phyloP scores from a whole-genome alignment of 2,329 filamentous ascomycete genomes.

The Fusarium paranaense region DNA sequence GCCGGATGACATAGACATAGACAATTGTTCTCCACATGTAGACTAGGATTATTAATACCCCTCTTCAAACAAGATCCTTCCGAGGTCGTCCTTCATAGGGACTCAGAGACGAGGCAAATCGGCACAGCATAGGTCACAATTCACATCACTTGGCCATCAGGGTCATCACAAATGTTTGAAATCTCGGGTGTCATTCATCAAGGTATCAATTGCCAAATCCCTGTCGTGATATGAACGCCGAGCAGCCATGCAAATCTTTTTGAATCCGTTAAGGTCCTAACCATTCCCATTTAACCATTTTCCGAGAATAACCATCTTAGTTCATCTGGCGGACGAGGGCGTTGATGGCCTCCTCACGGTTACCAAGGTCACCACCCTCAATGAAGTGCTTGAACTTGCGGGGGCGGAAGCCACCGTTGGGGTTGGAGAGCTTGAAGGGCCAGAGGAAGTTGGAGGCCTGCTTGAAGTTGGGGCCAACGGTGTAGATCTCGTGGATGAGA shows the following conservation, averaged over 20 bases:
- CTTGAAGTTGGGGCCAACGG: constrained; percentile 99
- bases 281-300: constrained; percentile 43
- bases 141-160: neutral
- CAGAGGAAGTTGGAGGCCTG: constrained; percentile 99
- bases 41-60: constrained; percentile 35
- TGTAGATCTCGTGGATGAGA: constrained; percentile 99
- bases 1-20: constrained; percentile 19
- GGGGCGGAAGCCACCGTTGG: constrained; percentile 93
- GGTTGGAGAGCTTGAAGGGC: constrained; percentile 99
- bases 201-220: constrained; percentile 54
- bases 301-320: constrained; percentile 62
- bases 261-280: constrained; percentile 44
- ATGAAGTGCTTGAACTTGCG: constrained; percentile 99
- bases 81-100: neutral
- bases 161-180: constrained; percentile 43
- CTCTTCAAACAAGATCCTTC: constrained; percentile 12
- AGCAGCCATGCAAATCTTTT: constrained; percentile 52
- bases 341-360: constrained; percentile 99
- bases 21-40: constrained; percentile 18
- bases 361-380: constrained; percentile 97
- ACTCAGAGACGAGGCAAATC: neutral
- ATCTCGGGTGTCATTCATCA: constrained; percentile 57
- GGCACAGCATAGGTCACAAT: neutral
- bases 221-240: constrained; percentile 56
- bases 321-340: constrained; percentile 98